phyloP scores from a whole-genome alignment of 495 filamentous ascomycete species.

The Beverwykella pulmonaria region DNA sequence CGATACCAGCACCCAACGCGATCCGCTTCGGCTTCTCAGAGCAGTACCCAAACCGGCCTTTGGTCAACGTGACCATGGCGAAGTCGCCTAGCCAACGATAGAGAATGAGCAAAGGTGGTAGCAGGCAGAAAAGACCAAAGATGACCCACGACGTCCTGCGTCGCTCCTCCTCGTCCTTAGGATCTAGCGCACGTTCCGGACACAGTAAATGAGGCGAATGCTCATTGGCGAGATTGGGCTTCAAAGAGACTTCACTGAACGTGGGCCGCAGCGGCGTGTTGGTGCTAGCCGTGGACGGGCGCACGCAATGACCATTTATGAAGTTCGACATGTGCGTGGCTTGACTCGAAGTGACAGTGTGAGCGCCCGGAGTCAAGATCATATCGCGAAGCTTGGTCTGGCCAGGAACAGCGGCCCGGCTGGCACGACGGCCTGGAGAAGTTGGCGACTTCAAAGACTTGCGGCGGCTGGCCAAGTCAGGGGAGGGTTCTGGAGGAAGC shows the following conservation, averaged over 20 bases:
- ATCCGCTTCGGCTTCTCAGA: conserved; percentile 12
- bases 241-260: neutral
- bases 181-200: conserved; percentile 11
- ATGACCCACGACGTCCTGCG: conserved; percentile 21
- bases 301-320: neutral
- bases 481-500: neutral
- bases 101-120: conserved; percentile 31
- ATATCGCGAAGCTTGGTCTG: conserved; percentile 36
- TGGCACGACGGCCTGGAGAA: neutral
- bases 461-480: neutral
- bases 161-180: conserved; percentile 8
- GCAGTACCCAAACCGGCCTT: conserved; percentile 14
- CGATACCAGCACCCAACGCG: conserved; percentile 14
- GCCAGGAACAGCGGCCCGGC: conserved; percentile 26
- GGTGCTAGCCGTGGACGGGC: conserved; percentile 20
- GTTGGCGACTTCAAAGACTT: neutral
- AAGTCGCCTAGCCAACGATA: conserved; percentile 20
- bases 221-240: conserved; percentile 10
- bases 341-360: conserved; percentile 11
- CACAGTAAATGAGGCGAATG: conserved; percentile 28
- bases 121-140: conserved; percentile 21
- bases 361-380: conserved; percentile 20
- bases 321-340: conserved; percentile 1
- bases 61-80: conserved; percentile 6
- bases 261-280: conserved; percentile 7